phyloP scores from a whole-genome alignment of 495 filamentous ascomycete species.

The Podospora pseudoanserina region DNA sequence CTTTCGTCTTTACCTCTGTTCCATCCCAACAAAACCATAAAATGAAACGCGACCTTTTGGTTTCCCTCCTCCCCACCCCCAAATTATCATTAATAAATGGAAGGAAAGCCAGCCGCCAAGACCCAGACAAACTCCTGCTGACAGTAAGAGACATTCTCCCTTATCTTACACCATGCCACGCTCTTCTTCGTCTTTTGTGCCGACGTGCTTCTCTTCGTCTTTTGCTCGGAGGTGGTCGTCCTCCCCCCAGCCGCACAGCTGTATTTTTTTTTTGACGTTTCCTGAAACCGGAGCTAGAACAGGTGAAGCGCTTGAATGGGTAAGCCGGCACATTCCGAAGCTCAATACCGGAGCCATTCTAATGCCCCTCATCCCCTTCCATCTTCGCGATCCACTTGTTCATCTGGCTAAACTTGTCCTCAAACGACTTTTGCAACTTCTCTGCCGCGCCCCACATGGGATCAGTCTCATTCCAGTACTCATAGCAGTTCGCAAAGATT shows the following conservation, averaged over 20 bases:
- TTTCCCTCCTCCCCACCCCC: background rate
- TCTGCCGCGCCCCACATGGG: slow-evolving; percentile 46
- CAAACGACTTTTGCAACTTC: slow-evolving; percentile 48
- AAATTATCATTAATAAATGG: background rate
- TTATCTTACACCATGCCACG: background rate
- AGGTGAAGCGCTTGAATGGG: background rate
- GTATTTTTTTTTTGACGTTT: background rate
- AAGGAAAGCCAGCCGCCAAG: background rate
- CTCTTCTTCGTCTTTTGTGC: background rate
- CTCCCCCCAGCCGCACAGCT: background rate
- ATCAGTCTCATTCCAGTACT: slow-evolving; percentile 41
- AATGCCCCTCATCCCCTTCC: slow-evolving; percentile 40
- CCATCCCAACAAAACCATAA: background rate
- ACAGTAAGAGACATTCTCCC: background rate
- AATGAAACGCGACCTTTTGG: background rate
- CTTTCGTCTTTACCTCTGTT: background rate
- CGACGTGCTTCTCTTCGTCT: background rate
- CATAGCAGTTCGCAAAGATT: slow-evolving; percentile 49
- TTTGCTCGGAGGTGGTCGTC: background rate
- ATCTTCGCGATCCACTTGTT: slow-evolving; percentile 49
- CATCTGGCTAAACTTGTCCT: slow-evolving; percentile 49
- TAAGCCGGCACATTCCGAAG: background rate
- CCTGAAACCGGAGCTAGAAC: background rate
- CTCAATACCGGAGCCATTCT: background rate
- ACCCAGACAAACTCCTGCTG: background rate